These are phyloP conservation scores for Acaromyces ingoldii DNA, from an alignment of 1,284 basidiomycete species.

Conservation along the genomic window DNA sequence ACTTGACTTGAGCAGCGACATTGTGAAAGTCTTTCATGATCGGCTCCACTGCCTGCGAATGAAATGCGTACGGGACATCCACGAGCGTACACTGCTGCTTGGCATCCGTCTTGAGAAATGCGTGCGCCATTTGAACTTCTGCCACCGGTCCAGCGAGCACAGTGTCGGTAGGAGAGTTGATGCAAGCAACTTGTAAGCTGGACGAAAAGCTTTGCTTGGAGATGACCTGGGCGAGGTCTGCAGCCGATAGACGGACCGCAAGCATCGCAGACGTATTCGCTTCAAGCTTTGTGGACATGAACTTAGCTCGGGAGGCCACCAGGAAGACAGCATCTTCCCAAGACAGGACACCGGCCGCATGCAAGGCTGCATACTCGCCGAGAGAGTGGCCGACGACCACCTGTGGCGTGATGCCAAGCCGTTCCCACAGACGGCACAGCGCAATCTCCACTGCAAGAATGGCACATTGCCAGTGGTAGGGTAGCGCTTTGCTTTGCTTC, in stretches of 20 bases:
- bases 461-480: too few species aligned
- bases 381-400: background rate
- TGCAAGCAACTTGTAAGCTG: background rate
- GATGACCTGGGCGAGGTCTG: background rate
- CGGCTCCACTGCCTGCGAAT: background rate
- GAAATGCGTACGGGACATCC: background rate
- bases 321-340: background rate
- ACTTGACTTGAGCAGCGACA: background rate
- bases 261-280: background rate
- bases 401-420: background rate
- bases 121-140: too few species aligned
- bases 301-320: background rate
- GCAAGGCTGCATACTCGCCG: conserved; percentile 1
- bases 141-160: background rate
- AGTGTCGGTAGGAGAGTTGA: background rate
- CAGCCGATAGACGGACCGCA: background rate
- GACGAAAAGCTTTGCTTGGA: background rate
- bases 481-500: too few species aligned
- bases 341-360: background rate
- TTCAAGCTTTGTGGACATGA: too few species aligned
- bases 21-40: background rate
- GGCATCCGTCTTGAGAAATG: too few species aligned
- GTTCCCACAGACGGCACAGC: too few species aligned
- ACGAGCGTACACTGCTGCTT: background rate
- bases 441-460: too few species aligned